phyloP scores from a whole-genome alignment of 2,329 filamentous ascomycete species.

The Exserohilum turcica region DNA sequence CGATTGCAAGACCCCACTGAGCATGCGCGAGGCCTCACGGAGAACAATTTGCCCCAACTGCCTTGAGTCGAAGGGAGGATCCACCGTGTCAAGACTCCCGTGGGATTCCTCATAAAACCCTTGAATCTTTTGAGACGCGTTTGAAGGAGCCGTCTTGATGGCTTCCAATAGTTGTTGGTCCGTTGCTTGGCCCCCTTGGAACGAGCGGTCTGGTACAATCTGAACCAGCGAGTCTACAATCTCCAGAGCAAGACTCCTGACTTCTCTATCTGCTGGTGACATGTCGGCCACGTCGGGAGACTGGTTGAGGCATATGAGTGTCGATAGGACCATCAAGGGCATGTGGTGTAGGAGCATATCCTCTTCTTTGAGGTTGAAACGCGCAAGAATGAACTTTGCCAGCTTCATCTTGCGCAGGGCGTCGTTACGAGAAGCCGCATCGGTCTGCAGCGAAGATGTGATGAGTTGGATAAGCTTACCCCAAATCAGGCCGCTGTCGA shows the following conservation, averaged over 20 bases:
- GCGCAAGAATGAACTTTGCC: constrained; percentile 78
- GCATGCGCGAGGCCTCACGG: constrained; percentile 38
- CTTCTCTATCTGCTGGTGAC: constrained; percentile 17
- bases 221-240: constrained; percentile 47
- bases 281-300: constrained; percentile 27
- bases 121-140: constrained; percentile 28
- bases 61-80: constrained; percentile 33
- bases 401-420: constrained; percentile 69
- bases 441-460: constrained; percentile 53
- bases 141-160: constrained; percentile 11
- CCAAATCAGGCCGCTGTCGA: constrained; percentile 93
- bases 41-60: constrained; percentile 38
- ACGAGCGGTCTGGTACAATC: constrained; percentile 44
- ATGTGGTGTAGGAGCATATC: constrained; percentile 91
- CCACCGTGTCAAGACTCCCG: constrained; percentile 40
- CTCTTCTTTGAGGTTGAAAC: constrained; percentile 94
- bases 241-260: constrained; percentile 39
- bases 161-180: constrained; percentile 11
- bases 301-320: constrained; percentile 56
- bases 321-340: constrained; percentile 72
- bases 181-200: constrained; percentile 20
- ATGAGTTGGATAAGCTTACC: constrained; percentile 76
- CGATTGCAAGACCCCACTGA: constrained; percentile 29
- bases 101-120: constrained; percentile 46
- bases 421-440: constrained; percentile 56